Evolutionary conservation across 2,329 filamentous ascomycete genomes (phyloP), one percentile per base, ranked within the genome.

Genomic region (Mariannaea sp.): DNA sequence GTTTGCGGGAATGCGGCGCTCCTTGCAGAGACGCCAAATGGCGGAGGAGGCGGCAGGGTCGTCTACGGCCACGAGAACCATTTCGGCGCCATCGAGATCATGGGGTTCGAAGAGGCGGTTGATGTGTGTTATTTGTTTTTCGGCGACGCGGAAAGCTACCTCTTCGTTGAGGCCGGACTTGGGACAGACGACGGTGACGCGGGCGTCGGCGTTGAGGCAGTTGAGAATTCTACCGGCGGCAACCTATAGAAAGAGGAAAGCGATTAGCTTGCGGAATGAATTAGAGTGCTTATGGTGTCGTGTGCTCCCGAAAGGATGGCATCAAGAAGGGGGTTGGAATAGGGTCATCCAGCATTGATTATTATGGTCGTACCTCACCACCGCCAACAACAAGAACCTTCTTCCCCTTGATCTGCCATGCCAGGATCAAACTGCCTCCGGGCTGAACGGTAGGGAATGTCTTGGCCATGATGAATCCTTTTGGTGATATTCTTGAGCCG

Each of bases 21-120:
- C 82, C 72, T 96, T 93, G 81, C 93, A 97, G 19, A 96, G 81
- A 70, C 93, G 93, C 89, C 92, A 99, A 69, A 99, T 91, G 58
- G 84, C 80, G 0, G 90, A 88, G 0, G 92, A 97, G n/a, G 92
- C 92, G 41, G 85, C 88, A 0, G 94, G 90, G 69, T 97, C 93
- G 70, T 99, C 94, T 62, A 99, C 85, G 50, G 94, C 94, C 2
- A 91, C 91, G 46, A 99, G 80, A 10, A 97, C 92, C 89, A 99
- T 95, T 67, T 90, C 87, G 43, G 78, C 81, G 41, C 80, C 80
- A 63, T 96, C 88, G 49, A 99, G 85, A 68, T 99, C 93, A n/a
- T 84, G 78, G 1, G 92, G 88, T 65, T 91, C 83, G 74, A 97
- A 99, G 56, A 86, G 80, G 57, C 92, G 89, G 72, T 96, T 87